These are phyloP conservation scores for Brettanomyces sp. DNA, from an alignment of 805 yeast species.

Conservation along the genomic window DNA sequence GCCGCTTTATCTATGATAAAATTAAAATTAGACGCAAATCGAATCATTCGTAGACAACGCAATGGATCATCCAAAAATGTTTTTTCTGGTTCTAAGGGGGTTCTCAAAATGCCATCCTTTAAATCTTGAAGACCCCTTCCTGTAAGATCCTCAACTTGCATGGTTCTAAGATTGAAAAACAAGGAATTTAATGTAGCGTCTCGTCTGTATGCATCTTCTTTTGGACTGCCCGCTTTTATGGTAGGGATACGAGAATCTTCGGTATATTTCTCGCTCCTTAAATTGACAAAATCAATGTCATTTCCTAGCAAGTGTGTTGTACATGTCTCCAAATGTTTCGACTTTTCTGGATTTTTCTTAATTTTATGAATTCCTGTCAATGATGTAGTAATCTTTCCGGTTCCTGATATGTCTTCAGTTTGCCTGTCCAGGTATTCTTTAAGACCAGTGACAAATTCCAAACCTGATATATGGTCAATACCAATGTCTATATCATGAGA, in stretches of 20 bases:
- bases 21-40: constrained; percentile 76
- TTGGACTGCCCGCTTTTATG: constrained; percentile 79
- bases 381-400: constrained; percentile 2
- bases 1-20: constrained; percentile 57
- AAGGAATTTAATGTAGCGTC: constrained; percentile 94
- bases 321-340: constrained; percentile 94
- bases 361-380: constrained; percentile 59
- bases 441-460: constrained; percentile 66
- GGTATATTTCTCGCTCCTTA: constrained; percentile 81
- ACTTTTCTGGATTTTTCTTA: constrained; percentile 87
- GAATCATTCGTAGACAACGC: constrained; percentile 71
- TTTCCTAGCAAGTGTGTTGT: constrained; percentile 76
- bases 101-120: constrained; percentile 58
- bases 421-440: constrained; percentile 35
- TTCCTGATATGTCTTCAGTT: constrained; percentile 4
- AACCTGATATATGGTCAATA: constrained; percentile 76
- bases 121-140: constrained; percentile 68
- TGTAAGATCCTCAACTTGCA: constrained; percentile 77
- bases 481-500: constrained; percentile 92
- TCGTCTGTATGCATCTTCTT: constrained; percentile 83
- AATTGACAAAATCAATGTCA: constrained; percentile 91
- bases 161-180: constrained; percentile 69
- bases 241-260: constrained; percentile 78
- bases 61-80: constrained; percentile 94
- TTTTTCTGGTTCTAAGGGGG: constrained; percentile 77